Evolutionary conservation across 306 rosid genomes (phyloP).

Genomic region (Casuarina cunninghamiana): DNA sequence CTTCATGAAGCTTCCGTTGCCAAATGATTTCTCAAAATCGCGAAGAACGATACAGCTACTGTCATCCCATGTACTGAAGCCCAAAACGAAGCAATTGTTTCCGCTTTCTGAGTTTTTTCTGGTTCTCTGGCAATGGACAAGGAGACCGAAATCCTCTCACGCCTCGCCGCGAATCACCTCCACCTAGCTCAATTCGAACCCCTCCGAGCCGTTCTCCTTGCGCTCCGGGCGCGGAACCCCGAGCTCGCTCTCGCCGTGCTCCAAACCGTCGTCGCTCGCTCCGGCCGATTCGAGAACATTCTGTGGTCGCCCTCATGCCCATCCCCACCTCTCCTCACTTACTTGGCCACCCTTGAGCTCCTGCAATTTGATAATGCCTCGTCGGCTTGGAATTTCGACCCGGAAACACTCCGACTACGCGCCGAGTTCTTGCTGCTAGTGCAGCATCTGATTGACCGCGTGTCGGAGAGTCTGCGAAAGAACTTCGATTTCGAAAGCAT

Average conservation of each 20-base stretch:
- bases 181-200: constrained; percentile 87
- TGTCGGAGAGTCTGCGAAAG: constrained; percentile 36
- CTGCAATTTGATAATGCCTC: constrained; percentile 65
- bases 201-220: constrained; percentile 68
- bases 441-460: constrained; percentile 70
- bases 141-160: constrained; percentile 79
- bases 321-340: constrained; percentile 76
- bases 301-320: constrained; percentile 75
- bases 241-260: constrained; percentile 72
- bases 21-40: neutral
- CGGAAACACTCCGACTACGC: constrained; percentile 70
- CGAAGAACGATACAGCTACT: neutral
- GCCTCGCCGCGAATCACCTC: constrained; percentile 86
- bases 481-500: constrained; percentile 36
- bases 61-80: constrained; percentile 26
- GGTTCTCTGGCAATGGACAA: constrained; percentile 45
- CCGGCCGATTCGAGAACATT: constrained; percentile 70
- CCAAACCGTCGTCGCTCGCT: constrained; percentile 75
- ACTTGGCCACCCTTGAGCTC: constrained; percentile 75
- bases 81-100: neutral
- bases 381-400: constrained; percentile 67
- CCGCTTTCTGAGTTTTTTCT: neutral
- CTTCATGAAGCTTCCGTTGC: constrained; percentile 1
- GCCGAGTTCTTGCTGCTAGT: constrained; percentile 74
- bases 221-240: constrained; percentile 68